Percentiles rank a stretch among this genome's conserved stretches.
These are phyloP conservation scores for Solanum dulcamara DNA, from an alignment of 257 asterid species.

Conservation along the genomic window DNA sequence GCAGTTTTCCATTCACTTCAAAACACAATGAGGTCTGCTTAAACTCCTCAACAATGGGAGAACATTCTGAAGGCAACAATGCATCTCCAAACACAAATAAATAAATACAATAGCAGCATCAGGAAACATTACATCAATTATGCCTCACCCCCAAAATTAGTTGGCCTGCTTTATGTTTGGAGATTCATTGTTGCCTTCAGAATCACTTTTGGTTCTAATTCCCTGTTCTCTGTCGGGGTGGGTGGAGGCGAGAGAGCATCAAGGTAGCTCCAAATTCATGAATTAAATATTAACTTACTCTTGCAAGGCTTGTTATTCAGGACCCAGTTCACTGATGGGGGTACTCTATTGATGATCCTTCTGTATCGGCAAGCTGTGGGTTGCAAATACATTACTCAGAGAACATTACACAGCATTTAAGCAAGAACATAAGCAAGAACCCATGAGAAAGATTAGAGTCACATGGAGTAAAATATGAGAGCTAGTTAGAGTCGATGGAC, in stretches of 20 bases:
- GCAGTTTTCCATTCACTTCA: slow-evolving; percentile 44
- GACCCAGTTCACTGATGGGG: slow-evolving; percentile 69
- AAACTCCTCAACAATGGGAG: too few species aligned
- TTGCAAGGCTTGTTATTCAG: slow-evolving; percentile 18
- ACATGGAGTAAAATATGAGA: not conserved
- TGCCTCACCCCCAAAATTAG: not conserved
- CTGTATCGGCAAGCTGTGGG: slow-evolving; percentile 74
- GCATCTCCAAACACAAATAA: too few species aligned
- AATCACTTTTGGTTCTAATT: too few species aligned
- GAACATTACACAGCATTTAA: not conserved
- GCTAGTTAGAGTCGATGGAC: not conserved
- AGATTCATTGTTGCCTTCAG: too few species aligned
- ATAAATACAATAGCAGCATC: too few species aligned
- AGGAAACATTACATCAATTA: slow-evolving; percentile 2
- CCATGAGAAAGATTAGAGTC: not conserved
- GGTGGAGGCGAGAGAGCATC: too few species aligned
- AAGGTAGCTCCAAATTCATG: not conserved
- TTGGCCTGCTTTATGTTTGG: too few species aligned
- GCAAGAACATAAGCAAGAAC: not conserved
- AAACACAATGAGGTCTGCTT: slow-evolving; percentile 19
- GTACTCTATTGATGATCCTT: slow-evolving; percentile 75
- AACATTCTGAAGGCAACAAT: too few species aligned
- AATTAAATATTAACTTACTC: slow-evolving; percentile 28
- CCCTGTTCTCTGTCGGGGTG: too few species aligned
- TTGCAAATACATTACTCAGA: slow-evolving; percentile 5